A percentile compares a stretch with the other conserved stretches of the same genome.
These are phyloP conservation scores for Colletotrichum sp. DNA, from an alignment of 2,329 filamentous ascomycete genomes.

Conservation along the genomic window DNA sequence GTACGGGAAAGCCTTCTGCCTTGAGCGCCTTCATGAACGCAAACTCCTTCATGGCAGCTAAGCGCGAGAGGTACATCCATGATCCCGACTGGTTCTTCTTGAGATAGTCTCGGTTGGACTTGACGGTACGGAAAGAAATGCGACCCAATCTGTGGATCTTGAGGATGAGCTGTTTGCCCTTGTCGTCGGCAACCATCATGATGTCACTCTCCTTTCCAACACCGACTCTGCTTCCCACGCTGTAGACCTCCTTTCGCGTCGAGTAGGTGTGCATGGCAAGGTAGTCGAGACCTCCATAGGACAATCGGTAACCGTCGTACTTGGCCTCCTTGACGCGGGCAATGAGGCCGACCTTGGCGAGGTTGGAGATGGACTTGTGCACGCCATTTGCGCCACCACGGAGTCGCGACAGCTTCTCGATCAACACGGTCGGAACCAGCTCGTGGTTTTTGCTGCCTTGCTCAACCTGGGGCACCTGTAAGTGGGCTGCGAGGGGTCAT, in stretches of 20 bases:
- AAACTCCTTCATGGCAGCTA: conserved; percentile 93
- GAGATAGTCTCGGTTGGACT: conserved; percentile 94
- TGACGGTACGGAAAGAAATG: conserved; percentile 96
- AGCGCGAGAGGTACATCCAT: conserved; percentile 97
- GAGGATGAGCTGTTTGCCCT: conserved; percentile 79
- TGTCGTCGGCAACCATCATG: conserved; percentile 85
- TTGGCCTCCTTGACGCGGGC: conserved; percentile 93
- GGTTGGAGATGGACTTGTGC: conserved; percentile 83
- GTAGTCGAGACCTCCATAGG: conserved; percentile 96
- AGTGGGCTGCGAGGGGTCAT: conserved; percentile 35
- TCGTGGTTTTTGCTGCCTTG: conserved; percentile 96
- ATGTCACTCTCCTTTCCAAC: conserved; percentile 99
- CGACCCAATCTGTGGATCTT: conserved; percentile 96
- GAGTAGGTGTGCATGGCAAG: conserved; percentile 92
- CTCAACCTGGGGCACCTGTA: conserved; percentile 72
- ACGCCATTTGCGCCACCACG: conserved; percentile 80
- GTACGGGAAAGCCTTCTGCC: conserved; percentile 87
- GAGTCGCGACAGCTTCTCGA: conserved; percentile 82
- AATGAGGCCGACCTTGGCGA: conserved; percentile 92
- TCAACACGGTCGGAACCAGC: conserved; percentile 89
- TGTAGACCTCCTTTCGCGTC: conserved; percentile 81
- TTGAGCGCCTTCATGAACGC: conserved; percentile 90
- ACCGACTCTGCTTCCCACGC: conserved; percentile 91
- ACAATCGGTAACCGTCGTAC: conserved; percentile 96
- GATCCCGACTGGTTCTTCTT: conserved; percentile 79